Percentiles rank a stretch among this genome's conserved stretches.
Conservation (phyloP, 495 filamentous ascomycete genomes). For the Xylaria sp. region DNA sequence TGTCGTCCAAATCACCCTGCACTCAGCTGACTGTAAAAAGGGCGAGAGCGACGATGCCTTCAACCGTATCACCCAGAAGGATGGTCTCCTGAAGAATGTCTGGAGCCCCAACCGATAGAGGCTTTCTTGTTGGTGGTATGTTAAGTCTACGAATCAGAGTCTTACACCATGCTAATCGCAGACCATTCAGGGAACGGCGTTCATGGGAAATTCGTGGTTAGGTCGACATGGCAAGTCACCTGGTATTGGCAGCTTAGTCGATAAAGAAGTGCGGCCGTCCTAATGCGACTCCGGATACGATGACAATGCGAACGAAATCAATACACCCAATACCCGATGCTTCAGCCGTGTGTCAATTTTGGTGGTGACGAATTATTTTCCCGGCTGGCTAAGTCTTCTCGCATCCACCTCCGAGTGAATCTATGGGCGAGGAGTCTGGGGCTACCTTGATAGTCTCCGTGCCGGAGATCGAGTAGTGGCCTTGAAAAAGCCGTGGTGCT, state of each 20-base stretch:
- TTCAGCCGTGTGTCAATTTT: conserved; percentile 20
- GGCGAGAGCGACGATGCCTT: conserved; percentile 94
- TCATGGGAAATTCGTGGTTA: conserved; percentile 40
- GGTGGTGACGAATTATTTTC: conserved; percentile 29
- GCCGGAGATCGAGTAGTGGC: conserved; percentile 65
- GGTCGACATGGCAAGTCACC: conserved; percentile 45
- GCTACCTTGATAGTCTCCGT: conserved; percentile 60
- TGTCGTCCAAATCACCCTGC: not conserved
- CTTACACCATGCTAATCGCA: conserved; percentile 13
- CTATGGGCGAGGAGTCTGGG: conserved; percentile 59
- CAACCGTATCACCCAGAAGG: conserved; percentile 93
- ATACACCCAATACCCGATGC: conserved; percentile 34
- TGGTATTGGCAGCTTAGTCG: conserved; percentile 44
- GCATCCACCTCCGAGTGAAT: conserved; percentile 52
- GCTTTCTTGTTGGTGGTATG: conserved; percentile 39
- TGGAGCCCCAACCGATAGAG: conserved; percentile 85
- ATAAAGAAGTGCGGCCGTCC: conserved; percentile 36
- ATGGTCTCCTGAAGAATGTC: conserved; percentile 95
- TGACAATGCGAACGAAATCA: conserved; percentile 46
- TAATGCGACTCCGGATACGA: conserved; percentile 35
- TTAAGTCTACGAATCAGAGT: conserved; percentile 17
- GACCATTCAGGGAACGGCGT: conserved; percentile 35
- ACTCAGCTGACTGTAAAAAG: not conserved
- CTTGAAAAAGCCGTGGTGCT: conserved; percentile 87
- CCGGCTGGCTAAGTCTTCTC: conserved; percentile 59